phyloP scores from a whole-genome alignment of 495 filamentous ascomycete genomes.

The Halenospora varia region DNA sequence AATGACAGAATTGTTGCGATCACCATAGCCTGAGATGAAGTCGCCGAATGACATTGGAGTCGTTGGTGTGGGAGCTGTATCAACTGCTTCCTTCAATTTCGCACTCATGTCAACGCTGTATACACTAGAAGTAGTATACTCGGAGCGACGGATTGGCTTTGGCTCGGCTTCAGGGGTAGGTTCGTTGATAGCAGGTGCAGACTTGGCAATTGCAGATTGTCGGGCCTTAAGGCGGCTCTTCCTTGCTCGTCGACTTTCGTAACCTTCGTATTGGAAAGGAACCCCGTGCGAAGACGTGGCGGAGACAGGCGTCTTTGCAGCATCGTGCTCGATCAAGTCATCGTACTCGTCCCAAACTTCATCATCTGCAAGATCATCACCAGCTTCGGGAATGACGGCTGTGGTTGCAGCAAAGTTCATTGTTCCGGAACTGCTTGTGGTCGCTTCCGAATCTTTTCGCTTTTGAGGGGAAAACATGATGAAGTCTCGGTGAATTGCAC shows the following conservation, averaged over 20 bases:
- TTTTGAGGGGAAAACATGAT: constrained; percentile 68
- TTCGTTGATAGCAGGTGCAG: constrained; percentile 3
- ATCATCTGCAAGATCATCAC: constrained; percentile 64
- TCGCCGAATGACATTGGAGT: constrained; percentile 52
- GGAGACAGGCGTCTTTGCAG: constrained; percentile 38
- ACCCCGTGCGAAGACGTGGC: constrained; percentile 42
- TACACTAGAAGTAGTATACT: constrained; percentile 20
- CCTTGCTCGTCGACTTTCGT: constrained; percentile 27
- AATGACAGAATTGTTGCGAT: constrained; percentile 38
- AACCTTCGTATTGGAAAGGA: constrained; percentile 42
- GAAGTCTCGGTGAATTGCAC: constrained; percentile 38
- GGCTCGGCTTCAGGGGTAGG: neutral
- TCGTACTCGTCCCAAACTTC: constrained; percentile 94
- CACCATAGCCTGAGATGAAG: constrained; percentile 45
- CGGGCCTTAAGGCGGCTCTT: constrained; percentile 26
- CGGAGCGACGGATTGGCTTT: constrained; percentile 1
- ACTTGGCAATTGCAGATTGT: constrained; percentile 16
- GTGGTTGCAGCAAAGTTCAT: constrained; percentile 33
- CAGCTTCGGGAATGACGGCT: constrained; percentile 56
- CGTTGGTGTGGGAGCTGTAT: constrained; percentile 33
- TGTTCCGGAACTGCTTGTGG: constrained; percentile 65
- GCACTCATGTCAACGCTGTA: constrained; percentile 45
- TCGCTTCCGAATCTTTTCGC: constrained; percentile 65
- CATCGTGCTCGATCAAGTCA: constrained; percentile 70
- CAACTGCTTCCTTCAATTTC: constrained; percentile 38